Conservation (phyloP, 1,139 yeast genomes). For the Blastobotrys petasosporus region DNA sequence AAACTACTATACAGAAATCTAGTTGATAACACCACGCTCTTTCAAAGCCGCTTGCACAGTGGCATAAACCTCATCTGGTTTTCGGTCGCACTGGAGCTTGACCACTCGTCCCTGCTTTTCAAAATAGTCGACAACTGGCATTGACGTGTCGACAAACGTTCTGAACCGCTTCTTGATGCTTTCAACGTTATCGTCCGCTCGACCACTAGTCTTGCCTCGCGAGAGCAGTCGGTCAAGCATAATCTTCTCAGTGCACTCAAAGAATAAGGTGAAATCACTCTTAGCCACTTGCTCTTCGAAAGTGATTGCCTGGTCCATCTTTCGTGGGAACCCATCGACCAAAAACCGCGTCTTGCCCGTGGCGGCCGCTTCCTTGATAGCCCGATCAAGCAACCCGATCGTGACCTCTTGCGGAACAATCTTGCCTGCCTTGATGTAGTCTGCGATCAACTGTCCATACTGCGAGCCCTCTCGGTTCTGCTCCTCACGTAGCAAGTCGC, state of each 20-base stretch:
- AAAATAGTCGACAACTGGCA: conserved; percentile 90
- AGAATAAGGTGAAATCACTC: conserved; percentile 75
- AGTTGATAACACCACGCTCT: conserved; percentile 20
- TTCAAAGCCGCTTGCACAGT: conserved; percentile 63
- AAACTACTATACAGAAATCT: background rate
- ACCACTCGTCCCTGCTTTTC: conserved; percentile 72
- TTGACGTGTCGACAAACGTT: conserved; percentile 80
- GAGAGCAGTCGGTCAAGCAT: conserved; percentile 82
- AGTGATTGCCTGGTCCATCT: conserved; percentile 94
- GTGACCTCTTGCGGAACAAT: conserved; percentile 97
- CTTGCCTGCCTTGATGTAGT: conserved; percentile 76
- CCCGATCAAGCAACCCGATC: conserved; percentile 71
- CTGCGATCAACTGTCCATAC: conserved; percentile 79
- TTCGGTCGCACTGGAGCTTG: conserved; percentile 67
- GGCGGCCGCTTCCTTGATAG: conserved; percentile 51
- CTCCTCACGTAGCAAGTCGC: conserved; percentile 89
- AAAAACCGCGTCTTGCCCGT: conserved; percentile 61
- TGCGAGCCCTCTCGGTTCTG: conserved; percentile 76
- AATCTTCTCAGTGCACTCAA: conserved; percentile 87
- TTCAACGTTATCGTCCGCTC: conserved; percentile 88
- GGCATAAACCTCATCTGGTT: conserved; percentile 72
- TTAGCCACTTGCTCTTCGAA: conserved; percentile 77
- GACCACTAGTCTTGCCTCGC: conserved; percentile 92
- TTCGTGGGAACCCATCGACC: conserved; percentile 95
- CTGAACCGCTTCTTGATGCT: conserved; percentile 83